phyloP scores from a whole-genome alignment of 2,329 filamentous ascomycete genomes.

The Botrytis aclada region DNA sequence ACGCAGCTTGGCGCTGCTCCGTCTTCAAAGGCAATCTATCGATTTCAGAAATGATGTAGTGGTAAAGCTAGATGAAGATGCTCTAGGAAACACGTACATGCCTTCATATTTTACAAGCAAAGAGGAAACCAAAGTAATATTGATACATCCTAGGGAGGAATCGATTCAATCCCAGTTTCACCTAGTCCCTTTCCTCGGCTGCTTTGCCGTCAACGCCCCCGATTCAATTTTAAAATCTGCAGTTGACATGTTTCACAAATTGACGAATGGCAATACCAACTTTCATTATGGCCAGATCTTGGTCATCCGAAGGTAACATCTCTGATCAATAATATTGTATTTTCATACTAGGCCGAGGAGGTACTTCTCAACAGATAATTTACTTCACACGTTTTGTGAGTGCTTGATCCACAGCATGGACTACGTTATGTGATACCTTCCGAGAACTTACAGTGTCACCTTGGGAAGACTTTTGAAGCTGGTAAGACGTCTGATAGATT shows the following conservation, averaged over 20 bases:
- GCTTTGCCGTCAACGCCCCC: conserved; percentile 42
- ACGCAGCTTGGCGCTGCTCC: conserved; percentile 31
- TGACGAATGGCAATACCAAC: conserved; percentile 41
- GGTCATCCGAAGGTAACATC: conserved; percentile 48
- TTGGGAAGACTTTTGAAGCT: conserved; percentile 47
- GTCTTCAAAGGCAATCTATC: conserved; percentile 42
- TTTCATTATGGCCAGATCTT: conserved; percentile 47
- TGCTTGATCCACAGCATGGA: conserved; percentile 45
- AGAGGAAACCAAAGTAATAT: conserved; percentile 39
- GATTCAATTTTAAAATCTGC: conserved; percentile 40
- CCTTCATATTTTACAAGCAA: conserved; percentile 5
- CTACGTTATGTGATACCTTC: conserved; percentile 46
- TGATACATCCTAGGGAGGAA: conserved; percentile 50
- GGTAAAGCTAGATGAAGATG: conserved; percentile 45
- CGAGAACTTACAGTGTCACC: conserved; percentile 44
- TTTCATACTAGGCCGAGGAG: conserved; percentile 42
- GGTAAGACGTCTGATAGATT: conserved; percentile 48
- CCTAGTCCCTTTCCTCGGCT: conserved; percentile 50
- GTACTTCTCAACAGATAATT: conserved; percentile 49
- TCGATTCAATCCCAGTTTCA: conserved; percentile 53
- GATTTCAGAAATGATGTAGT: conserved; percentile 51
- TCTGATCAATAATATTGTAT: conserved; percentile 45
- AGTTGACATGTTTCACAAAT: conserved; percentile 42
- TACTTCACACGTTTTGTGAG: conserved; percentile 51
- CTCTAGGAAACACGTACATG: conserved; percentile 25